Conservation (phyloP, 441 rosid species). For the Euphorbia celastroides region DNA sequence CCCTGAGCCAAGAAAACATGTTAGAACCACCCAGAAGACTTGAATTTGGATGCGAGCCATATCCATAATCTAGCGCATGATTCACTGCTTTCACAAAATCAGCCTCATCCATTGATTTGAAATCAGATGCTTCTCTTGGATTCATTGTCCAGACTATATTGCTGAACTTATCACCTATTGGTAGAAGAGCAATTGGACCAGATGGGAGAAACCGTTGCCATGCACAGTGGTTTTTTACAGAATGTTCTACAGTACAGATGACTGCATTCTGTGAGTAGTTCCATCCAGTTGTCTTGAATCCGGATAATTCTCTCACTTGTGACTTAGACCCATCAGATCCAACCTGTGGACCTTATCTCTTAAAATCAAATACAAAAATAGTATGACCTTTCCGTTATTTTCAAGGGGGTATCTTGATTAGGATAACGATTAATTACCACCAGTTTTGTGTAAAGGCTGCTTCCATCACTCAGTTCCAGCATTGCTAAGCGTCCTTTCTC, state of each 20-base stretch:
- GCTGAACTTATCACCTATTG: conserved; percentile 82
- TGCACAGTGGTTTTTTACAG: conserved; percentile 58
- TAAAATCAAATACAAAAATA: conserved; percentile 1
- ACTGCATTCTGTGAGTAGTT: conserved; percentile 86
- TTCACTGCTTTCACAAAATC: conserved; percentile 73
- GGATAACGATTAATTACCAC: conserved; percentile 54
- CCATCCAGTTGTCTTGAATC: conserved; percentile 82
- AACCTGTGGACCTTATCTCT: conserved; percentile 40
- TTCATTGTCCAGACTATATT: conserved; percentile 95
- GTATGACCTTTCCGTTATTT: conserved; percentile 2
- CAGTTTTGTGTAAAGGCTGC: conserved; percentile 58
- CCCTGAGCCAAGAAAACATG: conserved; percentile 61
- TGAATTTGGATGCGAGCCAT: conserved; percentile 74
- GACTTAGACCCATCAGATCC: conserved; percentile 96
- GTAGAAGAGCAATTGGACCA: conserved; percentile 90
- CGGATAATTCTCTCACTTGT: conserved; percentile 74
- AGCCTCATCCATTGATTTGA: conserved; percentile 61
- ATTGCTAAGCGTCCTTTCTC: conserved; percentile 49
- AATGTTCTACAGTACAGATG: conserved; percentile 89
- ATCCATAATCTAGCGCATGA: conserved; percentile 77
- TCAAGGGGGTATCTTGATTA: conserved; percentile 8
- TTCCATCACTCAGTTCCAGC: conserved; percentile 76
- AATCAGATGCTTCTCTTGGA: conserved; percentile 62
- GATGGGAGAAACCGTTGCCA: conserved; percentile 93
- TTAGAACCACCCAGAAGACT: conserved; percentile 28